Percentiles rank a stretch among this genome's conserved stretches.
These are phyloP conservation scores for Pinus albicaulis DNA, from an alignment of 75 land plant species.

Conservation along the genomic window DNA sequence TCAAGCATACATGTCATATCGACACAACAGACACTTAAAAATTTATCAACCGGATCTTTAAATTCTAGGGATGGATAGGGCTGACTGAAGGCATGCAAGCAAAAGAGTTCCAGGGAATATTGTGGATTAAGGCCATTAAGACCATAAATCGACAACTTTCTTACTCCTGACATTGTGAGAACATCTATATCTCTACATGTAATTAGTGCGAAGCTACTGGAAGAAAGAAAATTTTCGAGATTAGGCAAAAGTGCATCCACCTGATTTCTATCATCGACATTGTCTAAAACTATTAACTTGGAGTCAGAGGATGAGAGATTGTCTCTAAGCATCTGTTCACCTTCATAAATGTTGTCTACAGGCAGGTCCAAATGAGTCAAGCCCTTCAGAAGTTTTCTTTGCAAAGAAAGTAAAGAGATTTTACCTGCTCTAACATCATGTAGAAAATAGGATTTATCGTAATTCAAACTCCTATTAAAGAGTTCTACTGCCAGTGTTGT, in stretches of 20 bases:
- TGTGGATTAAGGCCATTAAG: too few species aligned
- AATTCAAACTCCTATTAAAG: background rate
- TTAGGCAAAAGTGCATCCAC: too few species aligned
- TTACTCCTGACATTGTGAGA: too few species aligned
- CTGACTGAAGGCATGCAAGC: background rate
- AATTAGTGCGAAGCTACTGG: too few species aligned
- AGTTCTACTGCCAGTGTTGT: conserved; percentile 2
- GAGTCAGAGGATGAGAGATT: too few species aligned
- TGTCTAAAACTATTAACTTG: too few species aligned
- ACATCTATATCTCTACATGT: too few species aligned
- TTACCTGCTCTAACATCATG: background rate
- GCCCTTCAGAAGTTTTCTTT: background rate
- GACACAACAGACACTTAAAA: background rate
- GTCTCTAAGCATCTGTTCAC: too few species aligned
- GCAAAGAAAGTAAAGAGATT: background rate
- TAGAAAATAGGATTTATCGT: background rate
- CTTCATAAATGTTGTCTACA: background rate
- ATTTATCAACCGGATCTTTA: background rate
- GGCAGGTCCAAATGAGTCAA: background rate
- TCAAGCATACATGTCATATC: too few species aligned
- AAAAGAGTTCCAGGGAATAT: background rate
- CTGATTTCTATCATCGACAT: too few species aligned
- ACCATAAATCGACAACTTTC: too few species aligned
- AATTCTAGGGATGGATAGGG: background rate
- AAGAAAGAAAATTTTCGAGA: too few species aligned